Base-by-base conservation (phyloP, 2,329 filamentous ascomycete species). In the Fusarium sp. region DNA sequence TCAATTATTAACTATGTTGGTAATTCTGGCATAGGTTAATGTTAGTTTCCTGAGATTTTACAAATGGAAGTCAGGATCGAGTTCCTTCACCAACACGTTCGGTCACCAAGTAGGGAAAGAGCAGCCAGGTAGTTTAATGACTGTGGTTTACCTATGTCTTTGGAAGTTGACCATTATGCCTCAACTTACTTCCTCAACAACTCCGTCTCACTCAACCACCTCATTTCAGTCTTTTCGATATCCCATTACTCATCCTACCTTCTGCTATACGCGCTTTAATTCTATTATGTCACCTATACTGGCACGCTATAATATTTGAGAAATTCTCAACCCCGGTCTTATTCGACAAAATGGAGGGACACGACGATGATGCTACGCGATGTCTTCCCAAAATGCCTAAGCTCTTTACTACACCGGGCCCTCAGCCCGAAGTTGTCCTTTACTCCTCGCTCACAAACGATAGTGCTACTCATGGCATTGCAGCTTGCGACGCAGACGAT, bases 311-410 rank as follows among this genome's bases (percentile, higher is more conserved):
- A 48, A 20, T 43, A 46, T 36, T 38, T 53, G 24, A 59, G 24
- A n/a, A 24, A 55, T 55, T 44, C 28, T 17, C 26, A 20, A n/a
- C 28, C n/a, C 14, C 18, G 36, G 15, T 52, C 20, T 42, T 43
- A 28, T 28, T 64, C 20, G 24, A 53, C 33, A 53, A 36, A 20
- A 73, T 73, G 63, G 74, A 67, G 74, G 66, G 54, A 42, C 26
- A 70, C 20, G 45, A 60, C 18, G 56, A 66, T 18, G 46, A 67
- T 34, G 55, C 43, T 13, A 39, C 46, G 6, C 58, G 59, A 28
- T 74, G 63, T 18, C 71, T 73, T 42, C 66, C 72, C 34, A 72
- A 54, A 14, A 59, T 68, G 6, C 68, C 72, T 6, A 68, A 57
- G 24, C 53, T 66, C 24, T 72, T 72, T 13, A 51, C 61, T 17